A percentile compares a stretch with the other conserved stretches of the same genome.
Conservation (phyloP, 176 grass and related monocot genomes). For the Otatea glauca region DNA sequence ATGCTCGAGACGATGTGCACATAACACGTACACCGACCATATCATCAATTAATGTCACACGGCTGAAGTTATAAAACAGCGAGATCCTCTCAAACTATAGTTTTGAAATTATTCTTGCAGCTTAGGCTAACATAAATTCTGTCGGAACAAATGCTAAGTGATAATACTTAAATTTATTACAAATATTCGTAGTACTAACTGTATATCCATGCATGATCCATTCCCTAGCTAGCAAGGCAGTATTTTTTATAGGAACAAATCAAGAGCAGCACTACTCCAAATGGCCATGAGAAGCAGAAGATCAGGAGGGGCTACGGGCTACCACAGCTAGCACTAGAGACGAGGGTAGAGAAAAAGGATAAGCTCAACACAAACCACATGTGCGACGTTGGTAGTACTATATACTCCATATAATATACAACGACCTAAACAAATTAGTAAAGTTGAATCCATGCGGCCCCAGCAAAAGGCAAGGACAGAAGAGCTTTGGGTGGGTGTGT, state of each 20-base stretch:
- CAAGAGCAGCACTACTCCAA: neutral
- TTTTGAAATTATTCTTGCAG: neutral
- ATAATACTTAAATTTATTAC: neutral
- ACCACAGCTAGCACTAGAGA: neutral
- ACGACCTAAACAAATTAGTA: too few species aligned
- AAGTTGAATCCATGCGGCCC: too few species aligned
- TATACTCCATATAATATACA: too few species aligned
- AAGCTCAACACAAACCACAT: neutral
- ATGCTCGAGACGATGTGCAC: neutral
- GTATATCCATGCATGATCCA: neutral
- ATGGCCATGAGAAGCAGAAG: neutral
- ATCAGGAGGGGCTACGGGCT: neutral
- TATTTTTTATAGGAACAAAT: neutral
- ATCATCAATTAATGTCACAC: neutral
- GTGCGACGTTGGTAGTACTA: too few species aligned
- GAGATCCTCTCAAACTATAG: neutral
- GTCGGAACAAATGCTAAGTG: neutral
- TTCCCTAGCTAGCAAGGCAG: neutral
- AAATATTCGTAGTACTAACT: neutral
- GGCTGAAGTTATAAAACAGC: neutral
- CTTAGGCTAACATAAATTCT: neutral
- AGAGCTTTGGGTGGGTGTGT: too few species aligned
- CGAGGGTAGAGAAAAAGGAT: neutral
- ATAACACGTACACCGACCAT: neutral
- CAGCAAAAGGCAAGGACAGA: too few species aligned